Evolutionary conservation across 2,329 filamentous ascomycete species (phyloP).

Genomic region (Colletotrichum ledebouriae): DNA sequence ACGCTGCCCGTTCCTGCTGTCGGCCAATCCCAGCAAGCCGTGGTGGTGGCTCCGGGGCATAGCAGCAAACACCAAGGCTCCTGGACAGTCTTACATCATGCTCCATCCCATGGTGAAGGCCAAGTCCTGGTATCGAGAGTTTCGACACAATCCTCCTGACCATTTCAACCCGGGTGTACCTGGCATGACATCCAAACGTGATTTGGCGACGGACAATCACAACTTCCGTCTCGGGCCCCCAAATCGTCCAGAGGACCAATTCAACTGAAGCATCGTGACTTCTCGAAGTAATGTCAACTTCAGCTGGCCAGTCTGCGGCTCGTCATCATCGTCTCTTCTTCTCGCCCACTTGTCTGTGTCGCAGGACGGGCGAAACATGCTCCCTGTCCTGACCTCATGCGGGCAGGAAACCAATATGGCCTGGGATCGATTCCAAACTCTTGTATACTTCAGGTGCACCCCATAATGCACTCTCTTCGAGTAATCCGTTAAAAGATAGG

Average conservation of each 20-base stretch:
- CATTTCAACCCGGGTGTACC: conserved; percentile 29
- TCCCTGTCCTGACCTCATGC: conserved; percentile 15
- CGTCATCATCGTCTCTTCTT: conserved; percentile 24
- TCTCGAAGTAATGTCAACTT: conserved; percentile 20
- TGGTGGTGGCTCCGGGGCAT: background rate
- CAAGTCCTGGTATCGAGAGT: conserved; percentile 28
- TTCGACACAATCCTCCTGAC: conserved; percentile 38
- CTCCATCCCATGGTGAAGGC: conserved; percentile 14
- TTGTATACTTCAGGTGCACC: conserved; percentile 7
- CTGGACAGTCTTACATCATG: conserved; percentile 12
- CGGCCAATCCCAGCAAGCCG: conserved; percentile 27
- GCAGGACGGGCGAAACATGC: conserved; percentile 19
- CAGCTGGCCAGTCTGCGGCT: conserved; percentile 21
- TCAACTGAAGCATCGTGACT: conserved; percentile 18
- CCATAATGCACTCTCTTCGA: conserved; percentile 23
- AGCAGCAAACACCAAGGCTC: background rate
- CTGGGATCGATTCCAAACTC: conserved; percentile 7
- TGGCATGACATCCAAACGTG: conserved; percentile 34
- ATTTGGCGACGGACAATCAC: conserved; percentile 32
- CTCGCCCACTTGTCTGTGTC: conserved; percentile 18
- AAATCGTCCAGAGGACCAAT: background rate
- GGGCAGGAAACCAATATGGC: background rate
- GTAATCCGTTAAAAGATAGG: conserved; percentile 11
- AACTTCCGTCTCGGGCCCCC: conserved; percentile 17
- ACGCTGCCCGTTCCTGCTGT: background rate